Percentiles rank a stretch among this genome's conserved stretches.
These are phyloP conservation scores for Tricholoma bakamatsutake DNA, from an alignment of 768 basidiomycete species.

Conservation along the genomic window DNA sequence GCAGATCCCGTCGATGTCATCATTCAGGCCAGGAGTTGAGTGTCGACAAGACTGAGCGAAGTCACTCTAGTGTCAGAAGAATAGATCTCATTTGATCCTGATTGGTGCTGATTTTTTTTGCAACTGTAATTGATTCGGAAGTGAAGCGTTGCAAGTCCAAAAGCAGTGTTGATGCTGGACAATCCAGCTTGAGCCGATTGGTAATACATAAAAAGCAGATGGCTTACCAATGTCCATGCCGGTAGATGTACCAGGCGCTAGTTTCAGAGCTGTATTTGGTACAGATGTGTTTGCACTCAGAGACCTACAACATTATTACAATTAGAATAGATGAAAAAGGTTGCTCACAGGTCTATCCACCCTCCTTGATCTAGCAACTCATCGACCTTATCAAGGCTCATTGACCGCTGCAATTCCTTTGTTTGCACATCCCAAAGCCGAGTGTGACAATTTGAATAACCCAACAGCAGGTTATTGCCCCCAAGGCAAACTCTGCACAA, in stretches of 20 bases:
- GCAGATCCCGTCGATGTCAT: constrained; percentile 67
- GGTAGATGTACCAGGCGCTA: constrained; percentile 13
- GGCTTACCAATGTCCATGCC: constrained; percentile 21
- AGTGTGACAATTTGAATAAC: constrained; percentile 72
- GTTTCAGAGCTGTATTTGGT: constrained; percentile 21
- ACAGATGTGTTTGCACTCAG: constrained; percentile 14
- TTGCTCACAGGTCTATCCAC: constrained; percentile 67
- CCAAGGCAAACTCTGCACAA: constrained; percentile 59
- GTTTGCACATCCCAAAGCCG: constrained; percentile 85
- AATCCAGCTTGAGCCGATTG: not conserved
- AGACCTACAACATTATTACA: constrained; percentile 9
- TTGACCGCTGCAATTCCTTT: constrained; percentile 81
- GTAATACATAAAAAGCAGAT: not conserved
- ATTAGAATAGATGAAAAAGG: not conserved
- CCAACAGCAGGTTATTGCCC: constrained; percentile 63
- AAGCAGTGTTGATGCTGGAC: constrained; percentile 41
- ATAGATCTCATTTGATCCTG: constrained; percentile 34
- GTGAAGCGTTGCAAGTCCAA: constrained; percentile 50
- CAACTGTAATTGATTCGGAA: constrained; percentile 39
- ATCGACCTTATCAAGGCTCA: constrained; percentile 67
- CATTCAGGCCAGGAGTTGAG: constrained; percentile 64
- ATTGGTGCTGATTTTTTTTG: constrained; percentile 46
- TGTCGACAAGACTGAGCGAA: constrained; percentile 56
- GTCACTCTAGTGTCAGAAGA: constrained; percentile 43
- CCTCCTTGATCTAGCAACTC: constrained; percentile 66